Evolutionary conservation across 176 grass and related monocot genomes (phyloP).

Genomic region (Dactylis glomerata): DNA sequence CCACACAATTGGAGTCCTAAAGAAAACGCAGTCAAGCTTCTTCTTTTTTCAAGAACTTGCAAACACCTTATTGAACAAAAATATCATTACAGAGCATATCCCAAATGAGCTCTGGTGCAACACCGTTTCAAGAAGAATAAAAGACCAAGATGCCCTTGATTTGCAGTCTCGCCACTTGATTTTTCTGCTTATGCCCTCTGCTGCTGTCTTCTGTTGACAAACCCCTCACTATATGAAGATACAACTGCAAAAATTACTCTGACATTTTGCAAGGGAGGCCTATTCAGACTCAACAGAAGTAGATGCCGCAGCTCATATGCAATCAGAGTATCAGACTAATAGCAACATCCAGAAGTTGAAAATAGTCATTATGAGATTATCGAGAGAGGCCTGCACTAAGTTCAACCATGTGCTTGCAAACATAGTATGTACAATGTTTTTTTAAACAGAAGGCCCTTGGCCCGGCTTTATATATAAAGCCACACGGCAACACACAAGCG

Average conservation of each 20-base stretch:
- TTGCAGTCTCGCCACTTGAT: not conserved
- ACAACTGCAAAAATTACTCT: not conserved
- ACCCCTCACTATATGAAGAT: not conserved
- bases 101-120: too few species aligned
- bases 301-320: not conserved
- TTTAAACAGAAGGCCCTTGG: too few species aligned
- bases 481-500: too few species aligned
- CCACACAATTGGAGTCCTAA: too few species aligned
- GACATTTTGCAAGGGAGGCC: not conserved
- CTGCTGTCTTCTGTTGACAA: not conserved
- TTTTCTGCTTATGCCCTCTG: not conserved
- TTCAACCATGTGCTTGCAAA: not conserved
- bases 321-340: not conserved
- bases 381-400: not conserved
- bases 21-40: too few species aligned
- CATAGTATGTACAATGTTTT: conserved; percentile 21
- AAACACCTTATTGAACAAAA: too few species aligned
- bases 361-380: not conserved
- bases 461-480: too few species aligned
- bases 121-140: not conserved
- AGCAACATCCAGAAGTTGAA: not conserved
- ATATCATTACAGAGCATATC: too few species aligned
- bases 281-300: not conserved
- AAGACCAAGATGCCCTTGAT: not conserved
- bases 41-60: too few species aligned